Evolutionary conservation across 148 eudicot species (phyloP).

Genomic region (Drosera capensis): DNA sequence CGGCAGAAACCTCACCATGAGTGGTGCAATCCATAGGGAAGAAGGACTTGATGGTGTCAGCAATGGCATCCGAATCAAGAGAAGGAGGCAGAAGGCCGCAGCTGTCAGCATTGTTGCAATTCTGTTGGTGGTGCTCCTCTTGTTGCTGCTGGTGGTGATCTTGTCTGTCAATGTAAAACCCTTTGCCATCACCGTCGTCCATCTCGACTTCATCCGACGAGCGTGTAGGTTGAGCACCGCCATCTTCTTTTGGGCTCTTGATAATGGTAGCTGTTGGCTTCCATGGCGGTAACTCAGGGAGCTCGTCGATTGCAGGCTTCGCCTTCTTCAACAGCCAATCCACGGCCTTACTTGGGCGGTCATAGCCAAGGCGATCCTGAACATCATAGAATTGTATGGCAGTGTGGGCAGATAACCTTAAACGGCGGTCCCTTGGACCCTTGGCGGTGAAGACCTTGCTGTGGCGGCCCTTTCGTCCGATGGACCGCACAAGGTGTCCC

Average conservation of each 20-base stretch:
- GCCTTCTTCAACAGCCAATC: slow-evolving; percentile 41
- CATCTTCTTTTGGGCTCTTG: not conserved
- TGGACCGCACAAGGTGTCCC: slow-evolving; percentile 30
- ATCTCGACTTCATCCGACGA: not conserved
- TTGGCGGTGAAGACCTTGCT: slow-evolving; percentile 35
- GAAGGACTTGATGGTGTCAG: slow-evolving; percentile 71
- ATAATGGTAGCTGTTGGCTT: slow-evolving; percentile 7
- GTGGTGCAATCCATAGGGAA: slow-evolving; percentile 53
- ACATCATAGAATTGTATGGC: slow-evolving; percentile 42
- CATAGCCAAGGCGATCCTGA: slow-evolving; percentile 34
- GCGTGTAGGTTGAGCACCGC: not conserved
- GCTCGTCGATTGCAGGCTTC: slow-evolving; percentile 23
- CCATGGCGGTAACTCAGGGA: slow-evolving; percentile 18
- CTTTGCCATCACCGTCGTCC: slow-evolving; percentile 4
- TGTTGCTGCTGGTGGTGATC: slow-evolving; percentile 4
- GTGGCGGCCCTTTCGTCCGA: slow-evolving; percentile 31
- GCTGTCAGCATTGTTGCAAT: slow-evolving; percentile 7
- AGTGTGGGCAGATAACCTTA: slow-evolving; percentile 32
- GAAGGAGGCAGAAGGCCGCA: slow-evolving; percentile 51
- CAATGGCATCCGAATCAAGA: slow-evolving; percentile 61
- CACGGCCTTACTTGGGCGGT: slow-evolving; percentile 36
- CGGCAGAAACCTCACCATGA: not conserved
- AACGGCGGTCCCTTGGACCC: slow-evolving; percentile 32
- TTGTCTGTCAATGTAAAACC: slow-evolving; percentile 8
- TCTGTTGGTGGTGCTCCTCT: slow-evolving; percentile 4